phyloP scores from a whole-genome alignment of 2,329 filamentous ascomycete species.

The Tolypocladium tundrense region DNA sequence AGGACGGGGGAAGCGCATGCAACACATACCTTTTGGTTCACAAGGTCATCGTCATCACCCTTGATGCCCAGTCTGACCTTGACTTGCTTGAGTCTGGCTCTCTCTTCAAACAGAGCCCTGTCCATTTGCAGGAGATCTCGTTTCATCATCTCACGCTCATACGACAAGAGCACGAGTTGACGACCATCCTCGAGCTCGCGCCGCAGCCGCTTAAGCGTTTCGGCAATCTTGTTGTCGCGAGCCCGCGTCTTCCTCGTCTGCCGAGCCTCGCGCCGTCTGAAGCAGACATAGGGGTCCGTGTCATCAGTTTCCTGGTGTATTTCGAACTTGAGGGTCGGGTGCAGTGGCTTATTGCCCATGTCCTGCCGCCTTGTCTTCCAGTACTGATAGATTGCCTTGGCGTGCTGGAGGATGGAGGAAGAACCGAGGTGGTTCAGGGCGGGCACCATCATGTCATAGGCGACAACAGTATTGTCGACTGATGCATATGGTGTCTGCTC shows the following conservation, averaged over 20 bases:
- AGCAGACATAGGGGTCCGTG: conserved; percentile 94
- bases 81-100: conserved; percentile 71
- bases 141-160: conserved; percentile 70
- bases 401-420: conserved; percentile 42
- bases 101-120: conserved; percentile 71
- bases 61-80: conserved; percentile 87
- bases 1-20: background rate
- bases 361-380: conserved; percentile 67
- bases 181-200: conserved; percentile 85
- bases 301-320: conserved; percentile 91
- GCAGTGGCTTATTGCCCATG: conserved; percentile 60
- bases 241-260: conserved; percentile 91
- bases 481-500: conserved; percentile 80
- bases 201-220: conserved; percentile 86
- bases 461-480: conserved; percentile 77
- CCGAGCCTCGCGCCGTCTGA: conserved; percentile 86
- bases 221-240: conserved; percentile 85
- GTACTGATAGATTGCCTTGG: conserved; percentile 78
- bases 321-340: conserved; percentile 82
- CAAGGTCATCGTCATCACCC: conserved; percentile 83
- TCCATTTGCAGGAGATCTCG: conserved; percentile 68
- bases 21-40: conserved; percentile 75
- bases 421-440: conserved; percentile 45
- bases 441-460: conserved; percentile 66
- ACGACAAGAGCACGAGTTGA: conserved; percentile 66